These are phyloP conservation scores for Lobosporangium transversale DNA, from an alignment of 192 early-diverging fungal species.

Conservation along the genomic window DNA sequence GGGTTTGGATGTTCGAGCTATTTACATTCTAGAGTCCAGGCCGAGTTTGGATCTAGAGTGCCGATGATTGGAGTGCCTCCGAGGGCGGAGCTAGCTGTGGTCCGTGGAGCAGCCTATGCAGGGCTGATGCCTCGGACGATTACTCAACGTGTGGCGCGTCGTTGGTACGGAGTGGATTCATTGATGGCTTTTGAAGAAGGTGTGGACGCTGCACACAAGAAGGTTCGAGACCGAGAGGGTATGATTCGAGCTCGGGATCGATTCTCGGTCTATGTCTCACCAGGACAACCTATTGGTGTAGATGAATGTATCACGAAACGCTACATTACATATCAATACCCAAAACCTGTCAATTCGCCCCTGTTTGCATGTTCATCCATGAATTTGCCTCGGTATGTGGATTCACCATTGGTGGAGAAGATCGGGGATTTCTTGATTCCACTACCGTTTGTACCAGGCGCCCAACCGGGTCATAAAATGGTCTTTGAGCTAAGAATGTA, in stretches of 20 bases:
- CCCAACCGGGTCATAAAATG: conserved; percentile 37
- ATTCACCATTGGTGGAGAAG: conserved; percentile 38
- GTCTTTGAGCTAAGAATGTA: conserved; percentile 56
- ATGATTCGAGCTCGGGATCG: conserved; percentile 55
- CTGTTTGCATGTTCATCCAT: conserved; percentile 41
- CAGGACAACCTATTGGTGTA: conserved; percentile 55
- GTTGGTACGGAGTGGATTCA: conserved; percentile 64
- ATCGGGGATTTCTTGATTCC: conserved; percentile 52
- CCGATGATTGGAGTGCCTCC: conserved; percentile 61
- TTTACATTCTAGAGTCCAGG: conserved; percentile 55
- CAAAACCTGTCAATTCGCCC: conserved; percentile 46
- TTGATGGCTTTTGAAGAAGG: conserved; percentile 59
- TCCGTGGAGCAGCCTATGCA: conserved; percentile 63
- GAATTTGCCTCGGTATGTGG: conserved; percentile 41
- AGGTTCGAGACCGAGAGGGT: conserved; percentile 51
- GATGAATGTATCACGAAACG: conserved; percentile 50
- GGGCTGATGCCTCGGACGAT: conserved; percentile 62
- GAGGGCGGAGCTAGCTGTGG: conserved; percentile 63
- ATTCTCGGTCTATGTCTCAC: conserved; percentile 58
- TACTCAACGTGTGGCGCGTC: conserved; percentile 58
- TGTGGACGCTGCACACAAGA: conserved; percentile 50
- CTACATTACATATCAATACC: conserved; percentile 51
- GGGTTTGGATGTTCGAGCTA: conserved; percentile 66
- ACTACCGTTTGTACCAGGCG: conserved; percentile 45
- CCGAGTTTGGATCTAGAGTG: conserved; percentile 57